Evolutionary conservation across 345 rosid species (phyloP), one percentile per base, ranked within the genome.

Genomic region (rapeseed (Brassica napus)): DNA sequence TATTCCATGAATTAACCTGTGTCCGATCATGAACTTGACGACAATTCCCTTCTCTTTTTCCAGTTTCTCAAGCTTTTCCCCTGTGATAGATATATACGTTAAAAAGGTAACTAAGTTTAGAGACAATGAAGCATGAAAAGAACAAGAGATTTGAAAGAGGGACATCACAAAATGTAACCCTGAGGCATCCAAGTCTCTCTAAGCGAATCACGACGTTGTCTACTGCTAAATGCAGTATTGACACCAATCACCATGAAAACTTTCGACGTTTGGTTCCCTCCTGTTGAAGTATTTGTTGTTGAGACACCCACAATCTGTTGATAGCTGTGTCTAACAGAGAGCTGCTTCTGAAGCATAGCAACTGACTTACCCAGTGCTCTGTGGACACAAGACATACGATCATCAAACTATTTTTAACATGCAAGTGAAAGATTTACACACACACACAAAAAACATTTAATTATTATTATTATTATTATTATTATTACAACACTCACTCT

Each of bases 181-280:
- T 87, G 98, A 84, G 99, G 98, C 98, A 96, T 91, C 99, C 99
- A 96, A 74, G 98, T 91, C 75, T 86, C 94, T 85, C 99, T 83
- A 47, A 96, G 85, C 14, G 98, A 93, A 89, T 93, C 98, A 15
- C 97, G 98, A 65, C 99, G 88, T 86, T 84, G 88, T 83, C 98
- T 85, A 82, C 98, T 90, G 69, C 99, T 96, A 86, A 93, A 95
- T 71, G 98, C 98, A 28, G 99, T 93, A 65, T 96, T 96, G 39
- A 96, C 92, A 70, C 99, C 99, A 69, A 96, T 85, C 63, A 96
- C 99, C 88, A 90, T 82, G 81, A 92, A 90, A 3, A 83, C 87
- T 76, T 93, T 95, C 77, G 83, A 84, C 89, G 70, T 86, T 2
- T 83, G 75, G 23, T 70, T 52, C 24, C 76, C 85, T 7, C 83